Evolutionary conservation across 352 stramenopile genomes (phyloP), one percentile per base, ranked within the genome.

Genomic region (Globisporangium yorkense): DNA sequence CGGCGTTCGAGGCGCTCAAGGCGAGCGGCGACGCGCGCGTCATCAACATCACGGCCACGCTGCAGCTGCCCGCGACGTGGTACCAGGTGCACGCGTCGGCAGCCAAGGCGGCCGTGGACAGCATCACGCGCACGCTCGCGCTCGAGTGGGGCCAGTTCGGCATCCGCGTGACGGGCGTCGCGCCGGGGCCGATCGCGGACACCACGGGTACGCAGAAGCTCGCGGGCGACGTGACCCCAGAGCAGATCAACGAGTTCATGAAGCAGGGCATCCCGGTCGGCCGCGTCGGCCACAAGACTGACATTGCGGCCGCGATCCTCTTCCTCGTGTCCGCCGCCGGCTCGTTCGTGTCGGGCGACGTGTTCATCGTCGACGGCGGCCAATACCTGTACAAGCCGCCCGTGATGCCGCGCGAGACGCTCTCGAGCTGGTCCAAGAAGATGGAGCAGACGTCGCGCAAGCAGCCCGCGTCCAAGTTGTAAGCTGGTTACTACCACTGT

Each of bases 131-230:
- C 56, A 94, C 81, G 53, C 77, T 99, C 13, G 95, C 94, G 44
- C 72, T 98, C n/a, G 96, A 99, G 78, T 99, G 96, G 96, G 96
- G 96, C 1, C 66, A 76, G n/a, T 89, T 97, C 68, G 77, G 83
- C 37, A 97, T 99, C 55, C 72, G 96, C 44, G 94, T 98, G 0
- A 96, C 91, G 39, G 92, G 92, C 13, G 91, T 99, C 35, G 96
- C 96, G n/a, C 96, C 96, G 6, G 96, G 96, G 2, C 92, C 95
- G 15, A 98, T 98, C 66, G 92, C 80, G 2, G 79, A 98, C 67
- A 99, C 95, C 10, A 94, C 90, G 5, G 96, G 96, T 41, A 97
- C 89, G 33, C 85, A 83, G 12, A 98, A 98, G 76, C 77, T 99
- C 31, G 77, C 77, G 12, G 68, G 77, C 18, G 79, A 92, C 33